phyloP scores from a whole-genome alignment of 352 stramenopile genomes.

The Phytophthora capsici region DNA sequence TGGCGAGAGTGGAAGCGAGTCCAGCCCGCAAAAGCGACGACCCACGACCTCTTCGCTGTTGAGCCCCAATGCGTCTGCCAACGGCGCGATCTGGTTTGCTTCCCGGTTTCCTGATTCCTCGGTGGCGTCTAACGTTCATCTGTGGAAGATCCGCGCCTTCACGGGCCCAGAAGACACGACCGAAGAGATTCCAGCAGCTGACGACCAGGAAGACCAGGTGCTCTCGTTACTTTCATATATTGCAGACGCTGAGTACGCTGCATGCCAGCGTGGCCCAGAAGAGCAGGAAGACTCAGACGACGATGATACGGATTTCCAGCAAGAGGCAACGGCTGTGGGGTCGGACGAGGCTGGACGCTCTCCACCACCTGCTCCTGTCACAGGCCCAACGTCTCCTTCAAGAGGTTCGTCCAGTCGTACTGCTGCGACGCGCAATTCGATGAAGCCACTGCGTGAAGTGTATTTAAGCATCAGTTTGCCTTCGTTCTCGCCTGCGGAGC shows the following conservation, averaged over 20 bases:
- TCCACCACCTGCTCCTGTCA: constrained; percentile 6
- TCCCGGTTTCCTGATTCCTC: constrained; percentile 80
- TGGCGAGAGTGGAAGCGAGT: constrained; percentile 17
- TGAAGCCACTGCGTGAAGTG: constrained; percentile 74
- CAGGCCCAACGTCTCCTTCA: constrained; percentile 10
- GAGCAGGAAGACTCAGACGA: constrained; percentile 61
- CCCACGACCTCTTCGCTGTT: constrained; percentile 14
- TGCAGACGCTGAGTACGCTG: constrained; percentile 80
- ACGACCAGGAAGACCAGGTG: constrained; percentile 75
- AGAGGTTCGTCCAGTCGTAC: constrained; percentile 51
- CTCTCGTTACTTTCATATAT: constrained; percentile 88
- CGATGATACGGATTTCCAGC: constrained; percentile 49
- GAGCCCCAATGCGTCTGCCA: constrained; percentile 29
- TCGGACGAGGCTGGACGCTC: constrained; percentile 2
- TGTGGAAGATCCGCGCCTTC: constrained; percentile 85
- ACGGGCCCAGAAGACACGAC: constrained; percentile 42
- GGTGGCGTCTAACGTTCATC: constrained; percentile 76
- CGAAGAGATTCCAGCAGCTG: constrained; percentile 68
- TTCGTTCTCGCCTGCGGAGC: constrained; percentile 70
- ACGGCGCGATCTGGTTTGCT: constrained; percentile 79
- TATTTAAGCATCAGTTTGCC: constrained; percentile 71
- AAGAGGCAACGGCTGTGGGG: constrained; percentile 17
- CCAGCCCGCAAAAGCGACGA: constrained; percentile 24
- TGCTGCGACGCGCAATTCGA: constrained; percentile 59
- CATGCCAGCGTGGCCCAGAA: constrained; percentile 61